Evolutionary conservation across 1,139 yeast species (phyloP), one percentile per base, ranked within the genome.

Genomic region (Lodderomyces theae): DNA sequence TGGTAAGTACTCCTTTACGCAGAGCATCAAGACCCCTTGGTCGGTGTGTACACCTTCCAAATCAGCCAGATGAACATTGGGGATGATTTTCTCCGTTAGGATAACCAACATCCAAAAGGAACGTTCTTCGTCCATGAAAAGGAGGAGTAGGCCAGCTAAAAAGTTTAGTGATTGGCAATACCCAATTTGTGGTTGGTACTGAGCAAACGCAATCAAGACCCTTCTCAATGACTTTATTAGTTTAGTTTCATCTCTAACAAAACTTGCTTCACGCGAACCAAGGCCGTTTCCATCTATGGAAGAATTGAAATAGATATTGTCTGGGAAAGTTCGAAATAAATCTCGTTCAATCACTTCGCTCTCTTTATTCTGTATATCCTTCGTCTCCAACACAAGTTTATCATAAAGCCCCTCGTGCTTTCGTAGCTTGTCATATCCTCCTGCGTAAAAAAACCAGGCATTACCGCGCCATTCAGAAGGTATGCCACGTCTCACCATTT

Each of bases 401-500:
- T 81, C 86, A 60, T 89, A 92, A 1, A 86, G 73, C 1, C 95
- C 96, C 10, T 68, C 68, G 56, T 87, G 79, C 35, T 79, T 79
- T 50, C 79, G 80, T 43, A 87, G 61, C 49, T 74, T 77, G 43
- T 88, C 96, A 46, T 80, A 74, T 2, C 97, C 97, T n/a, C 83
- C 82, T n/a, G 95, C 95, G 60, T 87, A 90, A 66, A 80, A 84
- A 70, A 92, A 92, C 98, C 98, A 92, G 1, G 97, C 97, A 51
- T 79, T 80, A 0, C 97, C 98, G 51, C 98, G 69, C 96, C 97
- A 90, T 58, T 88, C 96, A 0, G 96, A 90, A 0, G 98, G 97
- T 8, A 92, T 83, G 6, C 98, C 98, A 57, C 86, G 84, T 43
- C 97, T 74, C 11, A 92, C 78, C 56, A 87, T 81, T 47, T 95